phyloP scores from a whole-genome alignment of 208 protist species.

The Histomonas meleagridis region DNA sequence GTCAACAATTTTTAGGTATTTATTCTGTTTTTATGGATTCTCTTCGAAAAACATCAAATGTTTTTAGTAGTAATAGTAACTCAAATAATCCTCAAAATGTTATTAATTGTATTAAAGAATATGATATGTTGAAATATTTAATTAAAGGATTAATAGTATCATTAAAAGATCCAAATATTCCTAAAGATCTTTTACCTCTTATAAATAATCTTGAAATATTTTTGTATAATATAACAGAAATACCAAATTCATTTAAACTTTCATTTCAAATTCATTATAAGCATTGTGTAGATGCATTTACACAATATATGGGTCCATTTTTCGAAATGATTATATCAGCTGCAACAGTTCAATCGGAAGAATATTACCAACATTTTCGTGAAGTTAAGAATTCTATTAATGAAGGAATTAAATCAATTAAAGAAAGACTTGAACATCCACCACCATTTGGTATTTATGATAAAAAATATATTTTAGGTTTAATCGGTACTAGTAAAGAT shows the following conservation, averaged over 20 bases:
- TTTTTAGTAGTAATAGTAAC: neutral
- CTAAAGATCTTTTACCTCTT: neutral
- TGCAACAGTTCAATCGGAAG: neutral
- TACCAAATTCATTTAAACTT: neutral
- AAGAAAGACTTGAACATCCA: neutral
- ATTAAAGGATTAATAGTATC: neutral
- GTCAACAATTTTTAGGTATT: neutral
- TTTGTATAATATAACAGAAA: neutral
- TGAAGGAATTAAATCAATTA: neutral
- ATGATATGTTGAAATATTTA: neutral
- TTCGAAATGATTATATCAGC: neutral
- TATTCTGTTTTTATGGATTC: neutral
- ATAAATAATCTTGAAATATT: neutral
- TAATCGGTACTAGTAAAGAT: neutral
- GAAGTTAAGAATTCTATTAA: neutral
- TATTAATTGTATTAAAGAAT: neutral
- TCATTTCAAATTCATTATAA: neutral
- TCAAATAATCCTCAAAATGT: neutral
- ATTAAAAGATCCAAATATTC: neutral
- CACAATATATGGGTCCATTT: neutral
- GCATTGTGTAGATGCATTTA: neutral
- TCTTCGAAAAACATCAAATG: neutral
- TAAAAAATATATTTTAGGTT: neutral
- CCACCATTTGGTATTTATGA: neutral
- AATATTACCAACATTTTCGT: neutral